Conservation (phyloP, 345 rosid genomes). For the Carallia brachiata region DNA sequence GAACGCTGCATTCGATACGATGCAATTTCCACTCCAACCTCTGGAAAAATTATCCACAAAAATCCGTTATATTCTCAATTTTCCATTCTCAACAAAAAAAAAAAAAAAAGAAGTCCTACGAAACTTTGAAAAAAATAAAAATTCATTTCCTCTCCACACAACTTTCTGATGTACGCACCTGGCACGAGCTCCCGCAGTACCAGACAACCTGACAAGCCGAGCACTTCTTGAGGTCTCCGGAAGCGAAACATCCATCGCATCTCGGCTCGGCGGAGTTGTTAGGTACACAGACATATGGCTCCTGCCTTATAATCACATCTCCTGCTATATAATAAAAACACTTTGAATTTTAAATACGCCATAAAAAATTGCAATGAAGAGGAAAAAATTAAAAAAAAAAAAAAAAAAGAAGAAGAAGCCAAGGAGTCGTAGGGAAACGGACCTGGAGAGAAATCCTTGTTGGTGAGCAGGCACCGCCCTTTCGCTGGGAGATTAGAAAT, state of each 20-base stretch:
- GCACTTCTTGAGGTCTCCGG: slow-evolving; percentile 60
- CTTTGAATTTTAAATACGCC: neutral
- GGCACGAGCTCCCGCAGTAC: slow-evolving; percentile 81
- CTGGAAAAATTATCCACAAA: slow-evolving; percentile 37
- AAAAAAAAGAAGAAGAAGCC: slow-evolving; percentile 1
- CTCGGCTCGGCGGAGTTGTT: slow-evolving; percentile 46
- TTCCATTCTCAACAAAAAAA: neutral
- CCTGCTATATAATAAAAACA: slow-evolving; percentile 39
- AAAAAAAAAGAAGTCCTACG: neutral
- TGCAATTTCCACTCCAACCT: slow-evolving; percentile 84
- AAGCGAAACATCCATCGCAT: slow-evolving; percentile 65
- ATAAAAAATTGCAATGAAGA: neutral
- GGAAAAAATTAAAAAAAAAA: neutral
- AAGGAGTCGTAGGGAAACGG: neutral
- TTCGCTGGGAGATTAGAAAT: slow-evolving; percentile 45
- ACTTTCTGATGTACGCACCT: slow-evolving; percentile 38
- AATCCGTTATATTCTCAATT: neutral
- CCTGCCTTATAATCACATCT: slow-evolving; percentile 68
- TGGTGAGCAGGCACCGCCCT: slow-evolving; percentile 69
- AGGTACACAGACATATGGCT: slow-evolving; percentile 67
- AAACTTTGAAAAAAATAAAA: neutral
- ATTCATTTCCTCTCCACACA: neutral
- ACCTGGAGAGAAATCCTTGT: slow-evolving; percentile 72
- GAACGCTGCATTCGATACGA: slow-evolving; percentile 70
- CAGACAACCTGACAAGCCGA: slow-evolving; percentile 68